phyloP scores from a whole-genome alignment of 306 rosid species.

The Betula pendula region DNA sequence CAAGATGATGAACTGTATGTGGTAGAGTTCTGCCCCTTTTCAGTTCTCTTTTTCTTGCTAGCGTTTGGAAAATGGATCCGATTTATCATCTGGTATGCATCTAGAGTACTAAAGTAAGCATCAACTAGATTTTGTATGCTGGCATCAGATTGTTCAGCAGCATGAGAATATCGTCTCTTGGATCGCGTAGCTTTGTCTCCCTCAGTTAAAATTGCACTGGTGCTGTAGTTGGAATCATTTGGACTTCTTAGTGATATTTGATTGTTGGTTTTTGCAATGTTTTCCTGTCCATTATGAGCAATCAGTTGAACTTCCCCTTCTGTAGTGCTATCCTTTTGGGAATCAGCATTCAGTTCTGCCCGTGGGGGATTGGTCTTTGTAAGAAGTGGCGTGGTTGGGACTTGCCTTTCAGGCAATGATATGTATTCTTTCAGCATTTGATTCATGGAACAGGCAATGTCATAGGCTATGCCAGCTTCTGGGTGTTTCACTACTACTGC shows the following conservation, averaged over 20 bases:
- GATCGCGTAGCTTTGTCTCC: conserved; percentile 23
- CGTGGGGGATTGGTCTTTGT: conserved; percentile 21
- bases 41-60: conserved; percentile 52
- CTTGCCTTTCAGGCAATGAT: conserved; percentile 29
- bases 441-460: conserved; percentile 28
- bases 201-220: conserved; percentile 25
- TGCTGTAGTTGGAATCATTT: conserved; percentile 35
- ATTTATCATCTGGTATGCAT: conserved; percentile 32
- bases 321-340: conserved; percentile 17
- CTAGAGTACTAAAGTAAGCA: conserved; percentile 36
- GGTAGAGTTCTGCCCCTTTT: conserved; percentile 35
- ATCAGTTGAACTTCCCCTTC: conserved; percentile 28
- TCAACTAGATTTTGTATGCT: conserved; percentile 40
- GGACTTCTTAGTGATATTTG: conserved; percentile 22
- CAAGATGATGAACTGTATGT: conserved; percentile 24
- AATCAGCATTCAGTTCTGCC: conserved; percentile 28
- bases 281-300: conserved; percentile 28
- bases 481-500: conserved; percentile 25
- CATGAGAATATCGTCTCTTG: conserved; percentile 36
- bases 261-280: conserved; percentile 14
- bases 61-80: conserved; percentile 44
- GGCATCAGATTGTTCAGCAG: conserved; percentile 25
- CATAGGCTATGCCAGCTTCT: conserved; percentile 24
- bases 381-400: conserved; percentile 20
- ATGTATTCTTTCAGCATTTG: conserved; percentile 23